phyloP scores from a whole-genome alignment of 2,329 filamentous ascomycete genomes.

The Neofusicoccum umdonicola region DNA sequence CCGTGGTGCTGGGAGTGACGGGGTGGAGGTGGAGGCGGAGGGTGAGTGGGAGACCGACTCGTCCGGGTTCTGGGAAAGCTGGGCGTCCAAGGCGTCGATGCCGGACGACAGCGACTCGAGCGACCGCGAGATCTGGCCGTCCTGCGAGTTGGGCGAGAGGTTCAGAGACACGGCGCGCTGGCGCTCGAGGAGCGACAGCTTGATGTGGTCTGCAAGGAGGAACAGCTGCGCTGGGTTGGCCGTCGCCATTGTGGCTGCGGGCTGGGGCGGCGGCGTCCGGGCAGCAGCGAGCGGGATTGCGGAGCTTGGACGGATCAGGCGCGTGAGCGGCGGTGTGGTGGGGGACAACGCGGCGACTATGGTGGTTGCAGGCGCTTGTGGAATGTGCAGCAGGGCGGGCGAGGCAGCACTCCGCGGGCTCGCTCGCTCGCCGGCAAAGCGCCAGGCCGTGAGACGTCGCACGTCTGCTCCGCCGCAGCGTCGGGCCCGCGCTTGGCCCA shows the following conservation, averaged over 20 bases:
- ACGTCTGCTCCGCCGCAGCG: too few species aligned
- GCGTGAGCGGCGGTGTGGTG: not conserved
- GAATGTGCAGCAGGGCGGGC: too few species aligned
- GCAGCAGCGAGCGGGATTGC: not conserved
- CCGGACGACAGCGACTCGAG: conserved; percentile 83
- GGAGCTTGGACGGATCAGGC: not conserved
- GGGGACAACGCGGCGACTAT: too few species aligned
- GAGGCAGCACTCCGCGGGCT: too few species aligned
- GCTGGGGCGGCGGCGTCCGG: conserved; percentile 2
- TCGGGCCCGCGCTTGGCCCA: not conserved
- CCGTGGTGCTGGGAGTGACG: conserved; percentile 1
- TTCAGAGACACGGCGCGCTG: conserved; percentile 80
- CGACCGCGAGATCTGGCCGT: conserved; percentile 84
- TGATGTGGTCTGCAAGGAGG: conserved; percentile 93
- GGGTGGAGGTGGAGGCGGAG: not conserved
- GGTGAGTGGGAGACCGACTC: conserved; percentile 39
- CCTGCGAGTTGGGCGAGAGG: conserved; percentile 75
- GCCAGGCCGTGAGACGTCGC: too few species aligned
- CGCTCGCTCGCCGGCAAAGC: too few species aligned
- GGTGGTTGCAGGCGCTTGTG: not conserved
- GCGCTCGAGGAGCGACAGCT: conserved; percentile 88
- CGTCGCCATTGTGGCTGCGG: conserved; percentile 27
- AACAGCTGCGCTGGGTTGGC: conserved; percentile 72
- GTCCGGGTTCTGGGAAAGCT: conserved; percentile 60
- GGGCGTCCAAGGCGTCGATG: conserved; percentile 65